phyloP scores from a whole-genome alignment of 2,329 filamentous ascomycete genomes.

The Corniculantispora saksenae region DNA sequence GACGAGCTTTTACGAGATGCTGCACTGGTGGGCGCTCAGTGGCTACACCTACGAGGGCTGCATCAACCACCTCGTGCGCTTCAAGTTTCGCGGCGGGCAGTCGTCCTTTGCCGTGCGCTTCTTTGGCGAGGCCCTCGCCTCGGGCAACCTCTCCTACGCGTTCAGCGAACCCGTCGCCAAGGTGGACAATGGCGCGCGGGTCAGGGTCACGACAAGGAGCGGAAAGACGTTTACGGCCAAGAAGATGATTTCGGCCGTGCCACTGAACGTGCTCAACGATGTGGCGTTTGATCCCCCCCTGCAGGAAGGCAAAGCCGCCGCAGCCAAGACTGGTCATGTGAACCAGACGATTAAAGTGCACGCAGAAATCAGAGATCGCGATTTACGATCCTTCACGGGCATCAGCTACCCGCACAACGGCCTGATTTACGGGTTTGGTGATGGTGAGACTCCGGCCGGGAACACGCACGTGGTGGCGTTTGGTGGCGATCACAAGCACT shows the following conservation, averaged over 20 bases:
- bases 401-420: conserved; percentile 45
- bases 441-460: conserved; percentile 45
- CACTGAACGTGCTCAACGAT: conserved; percentile 44
- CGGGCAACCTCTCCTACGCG: conserved; percentile 40
- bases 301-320: conserved; percentile 34
- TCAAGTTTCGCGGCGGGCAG: conserved; percentile 46
- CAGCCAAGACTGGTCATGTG: conserved; percentile 42
- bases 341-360: conserved; percentile 50
- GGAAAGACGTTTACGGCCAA: conserved; percentile 31
- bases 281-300: conserved; percentile 44
- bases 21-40: conserved; percentile 49
- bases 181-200: conserved; percentile 31
- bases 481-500: conserved; percentile 43
- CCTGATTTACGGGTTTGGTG: conserved; percentile 45
- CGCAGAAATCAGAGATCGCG: conserved; percentile 41
- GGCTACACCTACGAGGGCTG: conserved; percentile 43
- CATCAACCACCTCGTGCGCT: conserved; percentile 41
- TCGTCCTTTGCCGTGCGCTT: conserved; percentile 46
- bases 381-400: conserved; percentile 45
- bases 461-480: conserved; percentile 52
- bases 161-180: conserved; percentile 41
- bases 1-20: conserved; percentile 47
- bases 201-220: conserved; percentile 36
- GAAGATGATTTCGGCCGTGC: conserved; percentile 44
- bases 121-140: conserved; percentile 43